Evolutionary conservation across 2,329 filamentous ascomycete genomes (phyloP).

Genomic region (Pestalotiopsis sp.): DNA sequence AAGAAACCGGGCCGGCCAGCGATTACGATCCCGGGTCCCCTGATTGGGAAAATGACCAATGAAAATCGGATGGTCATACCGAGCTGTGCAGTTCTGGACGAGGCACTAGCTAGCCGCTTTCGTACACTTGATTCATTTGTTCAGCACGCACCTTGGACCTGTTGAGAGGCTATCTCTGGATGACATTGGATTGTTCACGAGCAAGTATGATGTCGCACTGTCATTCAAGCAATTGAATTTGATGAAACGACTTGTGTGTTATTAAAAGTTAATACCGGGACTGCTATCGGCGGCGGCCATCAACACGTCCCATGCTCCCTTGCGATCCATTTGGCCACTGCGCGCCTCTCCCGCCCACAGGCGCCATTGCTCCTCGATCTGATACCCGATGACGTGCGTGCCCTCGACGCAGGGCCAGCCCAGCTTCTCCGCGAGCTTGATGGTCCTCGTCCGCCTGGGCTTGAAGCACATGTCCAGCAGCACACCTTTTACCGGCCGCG

Average conservation of each 20-base stretch:
- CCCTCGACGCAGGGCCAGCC: constrained; percentile 1
- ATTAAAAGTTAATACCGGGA: constrained; percentile 1
- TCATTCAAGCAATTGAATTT: background rate
- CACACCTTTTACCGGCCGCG: background rate
- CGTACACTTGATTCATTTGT: too few relatives aligned
- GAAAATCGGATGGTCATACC: too few relatives aligned
- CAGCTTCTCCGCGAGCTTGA: background rate
- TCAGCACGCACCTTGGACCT: too few relatives aligned
- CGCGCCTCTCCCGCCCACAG: background rate
- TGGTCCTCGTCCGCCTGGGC: background rate
- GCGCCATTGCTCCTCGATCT: constrained; percentile 1
- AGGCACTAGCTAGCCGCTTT: too few relatives aligned
- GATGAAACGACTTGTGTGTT: background rate
- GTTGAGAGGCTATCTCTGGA: too few relatives aligned
- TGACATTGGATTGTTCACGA: too few relatives aligned
- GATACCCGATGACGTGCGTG: constrained; percentile 6
- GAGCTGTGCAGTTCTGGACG: too few relatives aligned
- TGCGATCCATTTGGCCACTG: background rate
- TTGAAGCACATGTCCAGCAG: constrained; percentile 9
- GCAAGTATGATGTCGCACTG: too few relatives aligned
- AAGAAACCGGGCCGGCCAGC: too few relatives aligned
- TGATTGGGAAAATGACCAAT: too few relatives aligned
- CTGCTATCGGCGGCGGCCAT: background rate
- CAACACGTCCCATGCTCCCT: background rate
- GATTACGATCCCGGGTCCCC: too few relatives aligned